Evolutionary conservation across 768 basidiomycete genomes (phyloP).

Genomic region (Boletellus ananas): DNA sequence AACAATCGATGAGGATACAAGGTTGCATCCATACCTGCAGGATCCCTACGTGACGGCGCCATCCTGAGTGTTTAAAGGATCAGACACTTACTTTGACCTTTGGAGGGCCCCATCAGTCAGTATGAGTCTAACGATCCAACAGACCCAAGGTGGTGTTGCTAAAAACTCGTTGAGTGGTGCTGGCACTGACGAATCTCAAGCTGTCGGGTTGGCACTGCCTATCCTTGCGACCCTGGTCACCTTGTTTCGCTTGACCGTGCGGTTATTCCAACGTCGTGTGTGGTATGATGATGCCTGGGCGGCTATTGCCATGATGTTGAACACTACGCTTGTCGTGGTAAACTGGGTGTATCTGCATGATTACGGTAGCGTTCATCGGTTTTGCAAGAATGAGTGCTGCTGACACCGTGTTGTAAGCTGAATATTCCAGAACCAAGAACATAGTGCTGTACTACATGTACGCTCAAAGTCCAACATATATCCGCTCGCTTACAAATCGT

Average conservation of each 20-base stretch:
- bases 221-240: constrained; percentile 1
- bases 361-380: not conserved
- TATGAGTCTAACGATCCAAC: not conserved
- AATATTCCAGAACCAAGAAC: not conserved
- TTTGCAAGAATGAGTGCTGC: not conserved
- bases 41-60: no score
- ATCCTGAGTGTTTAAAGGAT: no score
- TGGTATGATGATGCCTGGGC: constrained; percentile 5
- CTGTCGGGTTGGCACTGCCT: not conserved
- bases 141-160: not conserved
- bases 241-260: not conserved
- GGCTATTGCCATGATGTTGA: not conserved
- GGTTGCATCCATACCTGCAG: no score
- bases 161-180: not conserved
- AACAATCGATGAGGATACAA: no score
- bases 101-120: no score
- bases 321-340: not conserved
- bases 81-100: no score
- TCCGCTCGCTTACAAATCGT: not conserved
- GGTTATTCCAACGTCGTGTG: not conserved
- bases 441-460: constrained; percentile 3
- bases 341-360: constrained; percentile 1
- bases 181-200: constrained; percentile 1
- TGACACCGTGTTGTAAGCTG: not conserved
- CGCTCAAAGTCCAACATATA: not conserved